These are phyloP conservation scores for Warburgia ugandensis DNA, from an alignment of 164 flowering plant genomes.

Conservation along the genomic window DNA sequence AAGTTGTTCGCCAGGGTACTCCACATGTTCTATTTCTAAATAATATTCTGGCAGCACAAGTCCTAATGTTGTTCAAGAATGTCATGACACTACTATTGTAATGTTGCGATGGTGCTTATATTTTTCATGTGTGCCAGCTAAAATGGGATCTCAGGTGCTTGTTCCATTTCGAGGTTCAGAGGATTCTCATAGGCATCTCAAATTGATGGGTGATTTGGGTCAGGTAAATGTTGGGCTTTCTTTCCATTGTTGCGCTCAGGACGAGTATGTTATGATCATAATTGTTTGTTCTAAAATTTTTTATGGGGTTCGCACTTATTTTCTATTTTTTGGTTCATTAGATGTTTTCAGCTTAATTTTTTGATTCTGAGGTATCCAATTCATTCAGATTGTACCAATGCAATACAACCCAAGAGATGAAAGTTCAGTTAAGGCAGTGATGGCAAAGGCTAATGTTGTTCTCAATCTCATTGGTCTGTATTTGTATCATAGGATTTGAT, in stretches of 20 bases:
- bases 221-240: slow-evolving; percentile 39
- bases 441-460: slow-evolving; percentile 99
- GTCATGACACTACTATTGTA: not conserved
- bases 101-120: not conserved
- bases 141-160: slow-evolving; percentile 92
- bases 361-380: not conserved
- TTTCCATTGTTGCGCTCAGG: not conserved
- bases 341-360: not conserved
- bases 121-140: slow-evolving; percentile 39
- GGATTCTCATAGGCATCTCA: slow-evolving; percentile 90
- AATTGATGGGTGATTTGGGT: slow-evolving; percentile 98
- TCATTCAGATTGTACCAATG: slow-evolving; percentile 89
- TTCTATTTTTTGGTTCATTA: not conserved
- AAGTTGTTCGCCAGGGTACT: no score
- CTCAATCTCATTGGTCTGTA: slow-evolving; percentile 82
- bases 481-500: not conserved
- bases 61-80: not conserved
- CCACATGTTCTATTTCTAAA: no score
- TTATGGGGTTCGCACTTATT: not conserved
- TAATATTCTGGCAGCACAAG: no score
- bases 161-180: slow-evolving; percentile 98
- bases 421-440: slow-evolving; percentile 81
- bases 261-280: not conserved
- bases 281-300: not conserved
- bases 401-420: slow-evolving; percentile 93